Evolutionary conservation across 179 eudicot genomes (phyloP), one percentile per base, ranked within the genome.

Genomic region (Camellia oleifera): DNA sequence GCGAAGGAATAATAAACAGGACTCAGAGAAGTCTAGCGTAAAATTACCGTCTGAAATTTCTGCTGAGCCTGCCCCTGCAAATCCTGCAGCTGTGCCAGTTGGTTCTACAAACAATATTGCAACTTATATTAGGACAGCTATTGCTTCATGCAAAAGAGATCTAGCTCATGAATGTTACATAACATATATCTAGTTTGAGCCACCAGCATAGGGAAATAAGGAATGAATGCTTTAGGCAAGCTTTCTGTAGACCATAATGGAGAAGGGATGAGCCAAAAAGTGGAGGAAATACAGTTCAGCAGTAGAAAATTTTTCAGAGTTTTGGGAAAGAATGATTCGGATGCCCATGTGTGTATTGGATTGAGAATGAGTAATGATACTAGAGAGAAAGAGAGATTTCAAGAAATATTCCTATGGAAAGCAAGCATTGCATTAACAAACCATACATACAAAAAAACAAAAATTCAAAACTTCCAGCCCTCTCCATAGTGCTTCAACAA

Each of bases 81-180:
- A 82, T 93, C 97, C 85, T 90, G 91, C 78, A 92, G 84, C 86
- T 91, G 94, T 8, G 85, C 75, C 80, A 88, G 79, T 81, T 90
- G 93, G 83, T 85, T 93, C 95, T 90, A 88, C 72, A 81, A 81
- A 78, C 8, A 48, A 74, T 46, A 62, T 17, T 15, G 45, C 45
- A 58, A 20, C 48, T 66, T 50, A 14, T 10, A 13, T 58, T 69
- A 56, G 44, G 11, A 56, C 32, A 32, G 23, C 32, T 18, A 40
- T 54, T 26, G 79, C 4, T 77, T 6, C 17, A 18, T 3, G 44
- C 20, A 74, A 14, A 69, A 45, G 26, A 50, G 42, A 20, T 50
- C 15, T 45, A 69, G 71, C 52, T 57, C n/a, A 13, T 23, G 11
- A n/a, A 68, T 66, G 58, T 64, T 63, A 13, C 5, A 81, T 50